Evolutionary conservation across 2,329 filamentous ascomycete species (phyloP).

Genomic region (Trichoderma sp.): DNA sequence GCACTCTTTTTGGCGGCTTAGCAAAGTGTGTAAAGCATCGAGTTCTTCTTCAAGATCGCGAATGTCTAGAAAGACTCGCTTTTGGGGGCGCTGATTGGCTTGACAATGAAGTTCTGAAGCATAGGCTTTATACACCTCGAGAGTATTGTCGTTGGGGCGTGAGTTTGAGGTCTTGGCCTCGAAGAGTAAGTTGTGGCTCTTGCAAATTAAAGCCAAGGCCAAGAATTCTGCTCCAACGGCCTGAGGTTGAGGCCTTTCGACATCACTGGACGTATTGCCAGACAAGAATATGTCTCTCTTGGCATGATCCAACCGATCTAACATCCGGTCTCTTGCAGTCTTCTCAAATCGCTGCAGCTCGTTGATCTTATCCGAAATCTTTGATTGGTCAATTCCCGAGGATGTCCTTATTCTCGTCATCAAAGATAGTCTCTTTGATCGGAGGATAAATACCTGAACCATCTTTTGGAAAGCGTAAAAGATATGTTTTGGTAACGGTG

Average conservation of each 20-base stretch:
- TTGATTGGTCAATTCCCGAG: not conserved
- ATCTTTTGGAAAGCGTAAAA: not conserved
- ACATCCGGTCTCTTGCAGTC: not conserved
- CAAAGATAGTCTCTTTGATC: not conserved
- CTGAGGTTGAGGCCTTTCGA: not conserved
- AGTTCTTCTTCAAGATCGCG: conserved; percentile 25
- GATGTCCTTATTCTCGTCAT: not conserved
- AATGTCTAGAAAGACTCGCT: conserved; percentile 22
- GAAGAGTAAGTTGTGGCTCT: not conserved
- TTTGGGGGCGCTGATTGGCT: conserved; percentile 4
- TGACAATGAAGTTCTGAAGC: not conserved
- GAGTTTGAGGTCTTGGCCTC: not conserved
- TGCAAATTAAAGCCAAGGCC: not conserved
- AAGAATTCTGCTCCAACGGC: not conserved
- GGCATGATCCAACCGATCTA: not conserved
- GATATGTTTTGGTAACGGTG: not conserved
- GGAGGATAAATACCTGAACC: not conserved
- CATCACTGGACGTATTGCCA: not conserved
- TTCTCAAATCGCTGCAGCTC: not conserved
- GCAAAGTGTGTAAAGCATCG: conserved; percentile 22
- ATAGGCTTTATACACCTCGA: not conserved
- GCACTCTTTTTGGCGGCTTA: not conserved
- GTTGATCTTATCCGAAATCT: not conserved
- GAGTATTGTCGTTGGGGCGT: not conserved
- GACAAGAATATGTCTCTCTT: conserved; percentile 8